Base-by-base conservation (phyloP, 148 eudicot species). In the Chenopodium album region DNA sequence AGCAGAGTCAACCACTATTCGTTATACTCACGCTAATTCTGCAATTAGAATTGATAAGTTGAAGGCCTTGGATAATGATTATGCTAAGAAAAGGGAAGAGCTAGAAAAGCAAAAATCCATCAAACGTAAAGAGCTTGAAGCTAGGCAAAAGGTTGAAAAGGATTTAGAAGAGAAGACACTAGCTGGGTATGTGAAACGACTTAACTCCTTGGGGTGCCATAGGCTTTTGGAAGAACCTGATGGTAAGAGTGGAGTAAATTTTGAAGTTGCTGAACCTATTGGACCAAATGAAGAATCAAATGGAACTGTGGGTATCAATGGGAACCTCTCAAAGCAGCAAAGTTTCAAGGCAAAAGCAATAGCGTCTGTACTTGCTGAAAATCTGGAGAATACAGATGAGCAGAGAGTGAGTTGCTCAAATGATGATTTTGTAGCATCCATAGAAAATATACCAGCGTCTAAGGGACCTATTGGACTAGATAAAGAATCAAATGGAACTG, bases 91-190 rank as follows among this genome's bases (percentile, higher is more conserved):
- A 76, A 65, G 83, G 78, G 83, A 88, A 76, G 91, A 87, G 66
- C 88, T 69, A 41, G 83, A 88, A 37, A 68, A 48, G 69, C 76
- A 83, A 46, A 89, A 85, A 77, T 88, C 81, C 47, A 52, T 7
- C 64, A 14, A 47, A 50, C 89, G 84, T 56, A 81, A 88, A 80
- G 86, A 84, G 26, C 85, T 90, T 4, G 73, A 86, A 86, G 87
- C 85, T 83, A 86, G 82, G 79, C 92, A 91, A 8, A 78, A 81
- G 79, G 79, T 78, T 78, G 92, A 85, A 85, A 86, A 50, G 52
- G 76, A 78, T 32, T 86, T 71, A 44, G 90, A 86, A 82, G 82
- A 80, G 63, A 75, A 72, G 50, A 90, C 85, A 86, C 82, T 78
- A 63, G 79, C 78, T 34, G 74, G 37, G 16, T 81, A 74, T 89